Base-by-base conservation (phyloP, 1,284 basidiomycete genomes). In the Ganoderma lingzhi region DNA sequence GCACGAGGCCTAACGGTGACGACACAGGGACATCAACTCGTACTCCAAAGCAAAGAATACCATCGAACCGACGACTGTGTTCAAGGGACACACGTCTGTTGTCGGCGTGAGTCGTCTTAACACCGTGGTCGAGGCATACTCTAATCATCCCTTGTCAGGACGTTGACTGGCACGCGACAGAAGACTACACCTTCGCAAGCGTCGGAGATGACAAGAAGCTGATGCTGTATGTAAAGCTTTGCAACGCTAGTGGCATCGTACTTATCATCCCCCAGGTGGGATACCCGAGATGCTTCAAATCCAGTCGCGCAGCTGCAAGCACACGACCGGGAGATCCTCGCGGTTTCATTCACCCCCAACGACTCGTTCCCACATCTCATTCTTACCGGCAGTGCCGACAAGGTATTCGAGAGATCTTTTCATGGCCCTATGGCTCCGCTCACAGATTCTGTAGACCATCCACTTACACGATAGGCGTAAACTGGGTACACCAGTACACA, bases 171-270 rank as follows among this genome's bases (percentile, higher is more conserved):
- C 94, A 98, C 82, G 84, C 92, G 14, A 89, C 88, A 28, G 86
- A 94, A 78, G 95, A 96, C 68, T 90, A 92, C 74, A 84, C 97
- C 61, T 97, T 99, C 77, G 97, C 93, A 2, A 98, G 96, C 73
- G 97, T 98, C n/a, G 96, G 97, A 41, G 97, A 99, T 76, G 97
- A 99, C 80, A 94, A 93, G 77, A 90, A 94, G 86, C 87, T 99
- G 72, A 91, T 99, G 84, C 86, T 99, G 96, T 98, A 77, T 74
- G 90, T 77, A 77, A 9, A 3, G 14, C 19, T 6, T 41, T 62
- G n/a, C 2, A 35, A 6, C 70, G 53, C 56, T 45, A 66, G 73
- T 48, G 37, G 19, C n/a, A 0, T 17, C 61, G 15, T 59, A 2
- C 60, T 70, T 68, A 56, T 55, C 17, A 28, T 59, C 45, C 2